Conservation (phyloP, 1,139 yeast species). For the Saccharomycopsis hybrid region DNA sequence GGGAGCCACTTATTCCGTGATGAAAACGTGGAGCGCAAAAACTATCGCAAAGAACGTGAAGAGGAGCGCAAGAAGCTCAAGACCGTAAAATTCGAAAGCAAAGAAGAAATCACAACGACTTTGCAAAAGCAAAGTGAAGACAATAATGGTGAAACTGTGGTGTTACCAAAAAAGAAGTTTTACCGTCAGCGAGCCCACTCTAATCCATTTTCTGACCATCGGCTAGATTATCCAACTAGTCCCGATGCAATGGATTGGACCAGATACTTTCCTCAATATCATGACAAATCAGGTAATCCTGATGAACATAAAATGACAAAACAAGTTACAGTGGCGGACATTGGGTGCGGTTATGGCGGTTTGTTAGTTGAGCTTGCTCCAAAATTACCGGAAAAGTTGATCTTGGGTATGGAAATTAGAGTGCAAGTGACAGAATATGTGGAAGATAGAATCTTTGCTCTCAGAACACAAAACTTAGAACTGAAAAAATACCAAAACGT, state of each 20-base stretch:
- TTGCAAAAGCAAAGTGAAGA: no score
- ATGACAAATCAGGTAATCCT: conserved; percentile 30
- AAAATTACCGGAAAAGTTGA: conserved; percentile 61
- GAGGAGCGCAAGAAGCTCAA: conserved; percentile 31
- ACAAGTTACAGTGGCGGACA: conserved; percentile 84
- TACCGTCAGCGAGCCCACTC: conserved; percentile 98
- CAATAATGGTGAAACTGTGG: no score
- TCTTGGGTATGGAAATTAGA: conserved; percentile 94
- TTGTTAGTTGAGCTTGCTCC: conserved; percentile 75
- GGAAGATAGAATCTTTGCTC: conserved; percentile 87
- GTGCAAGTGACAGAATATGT: conserved; percentile 97
- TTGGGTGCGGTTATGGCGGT: conserved; percentile 99
- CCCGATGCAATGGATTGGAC: conserved; percentile 90
- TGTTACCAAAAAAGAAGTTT: conserved; percentile 73
- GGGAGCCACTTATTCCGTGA: conserved; percentile 19
- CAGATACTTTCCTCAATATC: conserved; percentile 57
- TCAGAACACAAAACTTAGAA: conserved; percentile 49
- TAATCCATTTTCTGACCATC: conserved; percentile 94
- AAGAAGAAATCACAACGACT: conserved; percentile 24
- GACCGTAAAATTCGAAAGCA: conserved; percentile 28
- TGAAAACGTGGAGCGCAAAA: conserved; percentile 26
- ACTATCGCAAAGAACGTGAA: conserved; percentile 34
- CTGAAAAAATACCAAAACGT: conserved; percentile 59
- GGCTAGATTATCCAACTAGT: conserved; percentile 74
- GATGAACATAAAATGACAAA: conserved; percentile 33